A percentile compares a stretch with the other conserved stretches of the same genome.
Conservation (phyloP, 495 filamentous ascomycete species). For the Talaromyces nanjingensis region DNA sequence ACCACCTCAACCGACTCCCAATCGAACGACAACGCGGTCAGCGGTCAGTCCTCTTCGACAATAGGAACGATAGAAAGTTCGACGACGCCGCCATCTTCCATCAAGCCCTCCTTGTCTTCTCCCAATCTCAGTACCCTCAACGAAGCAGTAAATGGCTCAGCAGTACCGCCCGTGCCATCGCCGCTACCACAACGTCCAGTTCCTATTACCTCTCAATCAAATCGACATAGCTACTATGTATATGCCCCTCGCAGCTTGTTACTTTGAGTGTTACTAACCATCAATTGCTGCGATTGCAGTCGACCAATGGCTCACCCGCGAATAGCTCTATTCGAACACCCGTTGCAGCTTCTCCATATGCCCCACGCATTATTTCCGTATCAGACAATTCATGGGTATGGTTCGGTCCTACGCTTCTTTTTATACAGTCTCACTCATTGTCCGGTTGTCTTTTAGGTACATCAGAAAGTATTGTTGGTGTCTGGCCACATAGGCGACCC, state of each 20-base stretch:
- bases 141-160: constrained; percentile 17
- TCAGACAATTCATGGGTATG: constrained; percentile 75
- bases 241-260: neutral
- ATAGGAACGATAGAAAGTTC: constrained; percentile 51
- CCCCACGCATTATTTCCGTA: constrained; percentile 68
- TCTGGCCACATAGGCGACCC: constrained; percentile 74
- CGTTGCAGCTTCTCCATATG: constrained; percentile 63
- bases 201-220: constrained; percentile 35
- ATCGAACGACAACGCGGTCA: constrained; percentile 41
- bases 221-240: constrained; percentile 46
- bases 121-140: constrained; percentile 47
- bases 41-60: constrained; percentile 58
- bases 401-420: constrained; percentile 8
- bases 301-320: constrained; percentile 40
- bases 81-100: constrained; percentile 53
- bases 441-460: constrained; percentile 49
- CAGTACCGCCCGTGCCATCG: constrained; percentile 22
- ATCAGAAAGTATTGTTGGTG: constrained; percentile 81
- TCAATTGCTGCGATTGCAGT: constrained; percentile 12
- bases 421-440: neutral
- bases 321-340: constrained; percentile 44
- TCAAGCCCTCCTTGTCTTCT: constrained; percentile 46
- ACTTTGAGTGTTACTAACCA: neutral
- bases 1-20: constrained; percentile 48
- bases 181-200: constrained; percentile 38